phyloP scores from a whole-genome alignment of 129 eudicot species.

The Helichrysum umbraculigerum region DNA sequence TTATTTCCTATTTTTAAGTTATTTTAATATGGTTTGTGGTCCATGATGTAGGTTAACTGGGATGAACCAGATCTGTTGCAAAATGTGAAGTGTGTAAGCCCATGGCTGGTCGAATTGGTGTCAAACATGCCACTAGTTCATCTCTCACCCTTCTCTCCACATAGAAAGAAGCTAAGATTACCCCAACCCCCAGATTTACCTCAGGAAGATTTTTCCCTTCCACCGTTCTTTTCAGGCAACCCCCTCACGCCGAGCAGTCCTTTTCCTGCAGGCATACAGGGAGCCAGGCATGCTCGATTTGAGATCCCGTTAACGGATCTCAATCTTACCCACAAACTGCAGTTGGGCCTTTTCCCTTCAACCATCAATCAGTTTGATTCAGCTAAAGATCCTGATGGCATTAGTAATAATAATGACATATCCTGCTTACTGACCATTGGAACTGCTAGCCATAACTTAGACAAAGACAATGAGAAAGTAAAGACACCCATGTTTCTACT shows the following conservation, averaged over 20 bases:
- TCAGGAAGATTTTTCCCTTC: slow-evolving; percentile 44
- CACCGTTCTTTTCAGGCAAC: slow-evolving; percentile 58
- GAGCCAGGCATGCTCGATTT: slow-evolving; percentile 98
- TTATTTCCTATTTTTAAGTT: not conserved
- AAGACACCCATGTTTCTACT: slow-evolving; percentile 61
- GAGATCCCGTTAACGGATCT: slow-evolving; percentile 71
- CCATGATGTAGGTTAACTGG: slow-evolving; percentile 63
- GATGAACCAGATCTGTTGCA: slow-evolving; percentile 88
- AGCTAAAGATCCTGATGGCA: slow-evolving; percentile 32
- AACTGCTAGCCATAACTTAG: slow-evolving; percentile 39
- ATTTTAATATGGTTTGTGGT: not conserved
- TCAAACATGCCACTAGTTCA: slow-evolving; percentile 70
- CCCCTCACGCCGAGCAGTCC: slow-evolving; percentile 69
- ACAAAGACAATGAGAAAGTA: slow-evolving; percentile 29
- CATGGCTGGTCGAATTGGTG: slow-evolving; percentile 84
- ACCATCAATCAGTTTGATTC: slow-evolving; percentile 32
- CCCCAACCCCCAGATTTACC: slow-evolving; percentile 60
- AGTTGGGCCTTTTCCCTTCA: slow-evolving; percentile 50
- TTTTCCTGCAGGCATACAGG: slow-evolving; percentile 97
- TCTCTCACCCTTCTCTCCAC: slow-evolving; percentile 80
- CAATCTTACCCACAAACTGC: slow-evolving; percentile 59
- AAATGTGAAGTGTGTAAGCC: slow-evolving; percentile 90
- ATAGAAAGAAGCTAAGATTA: slow-evolving; percentile 66
- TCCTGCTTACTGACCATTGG: slow-evolving; percentile 74
- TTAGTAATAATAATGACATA: slow-evolving; percentile 38